Evolutionary conservation across 768 basidiomycete species (phyloP), one percentile per base, ranked within the genome.

Genomic region (Auriscalpium orientale): DNA sequence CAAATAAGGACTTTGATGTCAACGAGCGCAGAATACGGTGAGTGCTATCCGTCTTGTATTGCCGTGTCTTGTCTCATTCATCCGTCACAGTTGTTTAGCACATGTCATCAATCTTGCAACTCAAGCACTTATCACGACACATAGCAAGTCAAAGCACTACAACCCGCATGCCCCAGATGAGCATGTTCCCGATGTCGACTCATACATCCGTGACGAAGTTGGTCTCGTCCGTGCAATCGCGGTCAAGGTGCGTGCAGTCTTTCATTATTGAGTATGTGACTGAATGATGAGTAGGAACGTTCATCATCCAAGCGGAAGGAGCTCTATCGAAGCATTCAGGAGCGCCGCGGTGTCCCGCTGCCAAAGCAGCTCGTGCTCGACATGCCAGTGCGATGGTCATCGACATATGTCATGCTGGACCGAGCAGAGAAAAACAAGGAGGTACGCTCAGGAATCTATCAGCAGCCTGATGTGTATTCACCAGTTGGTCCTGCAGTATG

Each of bases 51-150:
- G 18, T 46, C 4, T 48, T 9, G 43, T n/a, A 37, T 28, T 43
- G 43, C 20, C 40, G 46, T 33, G 45, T 16, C 49, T 11, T 15
- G 5, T 35, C 28, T 13, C n/a, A 18, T 34, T 43, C 33, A 11
- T 38, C 50, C 28, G 20, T 33, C 37, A 4, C 38, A 70, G 67
- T 13, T 73, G 72, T 53, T 62, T 70, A 22, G 68, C 66, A 0
- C 71, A 73, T 53, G 57, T 71, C 43, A 67, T 73, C 58, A 73
- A 73, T 36, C 63, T 73, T 0, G 68, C 64, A 1, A 68, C 66
- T 0, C 69, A 72, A 47, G 66, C 60, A 0, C 10, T 72, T 16
- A 58, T 72, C 5, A 53, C 21, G 0, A 56, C 56, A 5, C 56
- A 68, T 37, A 66, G 58, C 44, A 66, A 67, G 28, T 48, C 70